Base-by-base conservation (phyloP, 257 asterid genomes). In the Solanum tarapatanum region DNA sequence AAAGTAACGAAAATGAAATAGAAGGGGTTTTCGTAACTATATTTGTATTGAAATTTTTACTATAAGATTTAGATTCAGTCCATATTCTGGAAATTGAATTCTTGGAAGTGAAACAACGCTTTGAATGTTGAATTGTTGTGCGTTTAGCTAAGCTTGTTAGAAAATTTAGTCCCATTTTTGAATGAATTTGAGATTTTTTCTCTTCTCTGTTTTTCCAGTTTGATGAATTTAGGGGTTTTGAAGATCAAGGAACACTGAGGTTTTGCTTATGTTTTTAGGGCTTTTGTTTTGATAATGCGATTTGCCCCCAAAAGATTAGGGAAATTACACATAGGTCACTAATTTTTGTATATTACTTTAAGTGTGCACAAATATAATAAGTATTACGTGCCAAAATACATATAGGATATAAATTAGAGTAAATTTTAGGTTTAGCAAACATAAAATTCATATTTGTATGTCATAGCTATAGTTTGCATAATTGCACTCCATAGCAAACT, bases 131-230 rank as follows among this genome's bases (percentile, higher is more conserved):
- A 76, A 76, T 70, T 70, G 77, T 45, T 89, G 90, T 85, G 84
- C 48, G 66, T 74, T 83, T 89, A 73, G 94, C 69, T 89, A 90
- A 60, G 87, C 82, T 72, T 87, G 86, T 72, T 30, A 87, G 58
- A 69, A 87, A 83, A 89, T 90, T 83, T 74, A 94, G 89, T 88
- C 93, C 90, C 94, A 93, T 92, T 64, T 62, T 64, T 36, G 2
- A 41, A 77, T 80, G 39, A 80, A 45, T 75, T 32, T 33, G 80
- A 30, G 39, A 30, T 7, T 32, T 32, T 30, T 30, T 70, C 17
- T 55, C 11, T 19, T 55, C 64, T 55, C 11, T 19, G 11, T 55
- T 55, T 19, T 55, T 19, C 64, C 64, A 19, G 64, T 70, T 16
- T 70, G 28, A 77, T 41, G 83, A 12, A n/a, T 76, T 39, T 39